Evolutionary conservation across 495 filamentous ascomycete species (phyloP).

Genomic region (Margaritispora aquatica): DNA sequence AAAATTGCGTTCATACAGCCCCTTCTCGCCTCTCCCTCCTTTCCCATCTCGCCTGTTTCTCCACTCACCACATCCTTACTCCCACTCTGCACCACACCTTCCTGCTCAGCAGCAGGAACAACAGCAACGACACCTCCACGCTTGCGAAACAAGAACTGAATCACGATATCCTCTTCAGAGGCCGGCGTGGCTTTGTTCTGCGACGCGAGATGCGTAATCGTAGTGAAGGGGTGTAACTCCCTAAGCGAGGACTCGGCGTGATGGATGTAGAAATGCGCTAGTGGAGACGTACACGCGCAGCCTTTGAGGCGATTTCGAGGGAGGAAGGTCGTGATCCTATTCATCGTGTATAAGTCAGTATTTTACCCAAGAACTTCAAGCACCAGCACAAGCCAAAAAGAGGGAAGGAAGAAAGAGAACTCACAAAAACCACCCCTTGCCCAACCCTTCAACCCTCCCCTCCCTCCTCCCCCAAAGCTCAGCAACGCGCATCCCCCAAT

Average conservation of each 20-base stretch:
- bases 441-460: slow-evolving; percentile 20
- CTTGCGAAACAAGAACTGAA: slow-evolving; percentile 27
- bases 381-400: neutral
- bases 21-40: neutral
- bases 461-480: slow-evolving; percentile 24
- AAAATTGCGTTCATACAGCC: neutral
- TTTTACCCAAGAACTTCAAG: neutral
- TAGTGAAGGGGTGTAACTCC: slow-evolving; percentile 32
- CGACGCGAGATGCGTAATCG: slow-evolving; percentile 29
- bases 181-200: slow-evolving; percentile 12
- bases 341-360: neutral
- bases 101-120: neutral
- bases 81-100: too few species aligned
- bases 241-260: slow-evolving; percentile 27
- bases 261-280: slow-evolving; percentile 32
- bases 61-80: neutral
- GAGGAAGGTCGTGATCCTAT: slow-evolving; percentile 23
- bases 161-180: slow-evolving; percentile 9
- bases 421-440: slow-evolving; percentile 30
- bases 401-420: neutral
- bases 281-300: slow-evolving; percentile 27
- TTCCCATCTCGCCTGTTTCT: neutral
- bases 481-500: slow-evolving; percentile 29
- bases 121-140: too few species aligned
- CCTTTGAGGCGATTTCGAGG: slow-evolving; percentile 26